Percentiles rank a stretch among this genome's conserved stretches.
phyloP scores from a whole-genome alignment of 768 basidiomycete species.

The Boletus tylopilopsis region DNA sequence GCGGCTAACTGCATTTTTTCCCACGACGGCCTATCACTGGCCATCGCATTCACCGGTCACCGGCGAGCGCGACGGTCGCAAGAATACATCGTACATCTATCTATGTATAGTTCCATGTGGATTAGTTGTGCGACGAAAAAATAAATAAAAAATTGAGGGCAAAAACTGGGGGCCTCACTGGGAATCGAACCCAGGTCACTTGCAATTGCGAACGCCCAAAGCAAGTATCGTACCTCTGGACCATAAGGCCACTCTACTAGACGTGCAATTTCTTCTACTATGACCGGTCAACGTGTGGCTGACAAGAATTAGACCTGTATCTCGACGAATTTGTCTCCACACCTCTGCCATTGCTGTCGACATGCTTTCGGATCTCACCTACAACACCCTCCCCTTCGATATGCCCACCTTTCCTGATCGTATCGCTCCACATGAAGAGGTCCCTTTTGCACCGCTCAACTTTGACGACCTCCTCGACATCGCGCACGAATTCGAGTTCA shows the following conservation, averaged over 20 bases:
- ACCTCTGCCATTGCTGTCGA: conserved; percentile 9
- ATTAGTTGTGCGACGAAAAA: neutral
- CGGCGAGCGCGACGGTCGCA: neutral
- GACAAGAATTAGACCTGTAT: conserved; percentile 3
- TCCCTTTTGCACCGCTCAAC: conserved; percentile 9
- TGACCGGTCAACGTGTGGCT: conserved; percentile 9
- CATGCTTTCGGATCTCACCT: conserved; percentile 22
- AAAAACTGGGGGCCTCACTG: conserved; percentile 30
- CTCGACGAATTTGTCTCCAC: neutral
- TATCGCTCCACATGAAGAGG: neutral
- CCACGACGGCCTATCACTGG: conserved; percentile 15
- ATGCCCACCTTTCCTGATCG: neutral
- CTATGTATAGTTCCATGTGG: too few species aligned
- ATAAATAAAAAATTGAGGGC: neutral
- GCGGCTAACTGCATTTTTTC: conserved; percentile 28
- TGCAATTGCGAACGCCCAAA: conserved; percentile 32
- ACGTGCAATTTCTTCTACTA: neutral
- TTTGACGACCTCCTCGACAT: conserved; percentile 30
- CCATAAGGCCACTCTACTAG: conserved; percentile 25
- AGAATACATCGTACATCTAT: neutral
- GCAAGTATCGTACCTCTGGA: conserved; percentile 39
- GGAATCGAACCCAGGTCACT: conserved; percentile 39
- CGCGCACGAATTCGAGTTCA: conserved; percentile 27
- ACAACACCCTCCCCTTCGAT: conserved; percentile 3
- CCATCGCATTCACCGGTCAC: neutral